Evolutionary conservation across 1,284 basidiomycete genomes (phyloP).

Genomic region (Coriolopsis trogii): DNA sequence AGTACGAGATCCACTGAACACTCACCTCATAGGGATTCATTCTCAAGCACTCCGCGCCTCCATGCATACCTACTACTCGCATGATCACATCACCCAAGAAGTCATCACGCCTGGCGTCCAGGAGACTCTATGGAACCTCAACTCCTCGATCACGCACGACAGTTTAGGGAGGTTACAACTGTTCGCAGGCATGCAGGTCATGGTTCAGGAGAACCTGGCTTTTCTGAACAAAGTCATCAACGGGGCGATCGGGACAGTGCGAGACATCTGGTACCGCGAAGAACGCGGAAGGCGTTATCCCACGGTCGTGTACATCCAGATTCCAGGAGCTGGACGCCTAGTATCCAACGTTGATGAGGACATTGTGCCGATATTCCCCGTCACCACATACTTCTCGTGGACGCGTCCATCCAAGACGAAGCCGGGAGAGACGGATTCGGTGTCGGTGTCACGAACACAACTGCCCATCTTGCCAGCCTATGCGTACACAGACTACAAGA

Average conservation of each 20-base stretch:
- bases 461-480: not conserved
- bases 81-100: not conserved
- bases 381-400: not conserved
- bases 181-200: not conserved
- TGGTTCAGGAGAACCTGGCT: not conserved
- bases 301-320: not conserved
- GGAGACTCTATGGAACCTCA: not conserved
- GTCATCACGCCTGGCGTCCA: not conserved
- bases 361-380: not conserved
- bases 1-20: not conserved
- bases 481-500: not conserved
- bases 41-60: not conserved
- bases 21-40: not conserved
- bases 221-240: not conserved
- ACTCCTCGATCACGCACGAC: not conserved
- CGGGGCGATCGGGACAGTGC: not conserved
- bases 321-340: not conserved
- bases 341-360: not conserved
- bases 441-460: not conserved
- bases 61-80: not conserved
- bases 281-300: not conserved
- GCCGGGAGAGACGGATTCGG: too few relatives aligned
- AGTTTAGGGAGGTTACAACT: not conserved
- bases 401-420: not conserved
- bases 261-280: not conserved